Base-by-base conservation (phyloP, 352 stramenopile genomes). In the Phytopythium boreale region DNA sequence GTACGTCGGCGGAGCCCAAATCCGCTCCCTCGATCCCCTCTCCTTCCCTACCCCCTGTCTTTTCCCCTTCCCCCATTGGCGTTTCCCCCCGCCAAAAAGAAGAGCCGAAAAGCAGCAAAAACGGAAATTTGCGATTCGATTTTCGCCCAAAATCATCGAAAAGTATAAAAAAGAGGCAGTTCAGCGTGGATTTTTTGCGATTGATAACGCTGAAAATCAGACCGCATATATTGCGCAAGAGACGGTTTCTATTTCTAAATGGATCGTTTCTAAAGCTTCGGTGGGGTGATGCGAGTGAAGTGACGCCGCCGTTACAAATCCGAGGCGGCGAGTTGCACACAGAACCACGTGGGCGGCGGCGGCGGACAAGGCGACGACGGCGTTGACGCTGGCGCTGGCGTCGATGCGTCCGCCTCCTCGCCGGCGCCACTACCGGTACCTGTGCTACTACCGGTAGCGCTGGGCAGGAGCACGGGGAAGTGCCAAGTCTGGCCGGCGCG, bases 401-500 rank as follows among this genome's bases (percentile, higher is more conserved):
- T 34, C 34, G 46, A 31, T 17, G 46, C 22, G 7, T n/a, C 19
- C 9, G 46, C 46, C 46, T n/a, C 43, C 43, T 50, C 43, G 14
- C 43, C 43, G 43, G 15, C 17, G 17, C 11, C 41, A n/a, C 41
- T 15, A 3, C 41, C n/a, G n/a, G n/a, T n/a, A n/a, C n/a, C n/a
- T n/a, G n/a, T n/a, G 4, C 15, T n/a, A 34, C 4, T 34, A 34
- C 29, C 29, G 29, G 29, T 34, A 34, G 14, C 20, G 43, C 43
- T 50, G 20, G 41, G 41, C 41, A 56, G 24, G 26, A 24, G 41
- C 56, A 62, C 56, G 24, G 56, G 84, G 58, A 95, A 95, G 64
- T 95, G 82, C 87, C 87, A 95, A 19, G 67, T 74, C 27, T 72
- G 64, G 29, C 70, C 79, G 37, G 90, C 49, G 43, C 70, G 79